Percentiles rank a stretch among this genome's conserved stretches.
Conservation (phyloP, 208 protist genomes). For the Trypanosoma congolense region DNA sequence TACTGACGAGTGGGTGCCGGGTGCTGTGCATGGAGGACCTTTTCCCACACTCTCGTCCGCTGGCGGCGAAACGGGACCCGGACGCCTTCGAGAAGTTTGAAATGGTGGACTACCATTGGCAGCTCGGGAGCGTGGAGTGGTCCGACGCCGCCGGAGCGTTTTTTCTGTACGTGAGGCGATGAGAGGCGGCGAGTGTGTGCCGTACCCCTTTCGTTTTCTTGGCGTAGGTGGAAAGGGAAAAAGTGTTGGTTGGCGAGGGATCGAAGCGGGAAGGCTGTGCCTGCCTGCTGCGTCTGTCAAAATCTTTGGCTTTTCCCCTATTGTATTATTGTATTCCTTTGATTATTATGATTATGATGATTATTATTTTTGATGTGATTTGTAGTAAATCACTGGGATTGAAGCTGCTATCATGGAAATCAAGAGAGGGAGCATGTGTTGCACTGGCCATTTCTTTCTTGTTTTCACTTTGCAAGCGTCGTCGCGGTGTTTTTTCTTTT, state of each 20-base stretch:
- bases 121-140: conserved; percentile 70
- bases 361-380: too few relatives aligned
- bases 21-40: conserved; percentile 78
- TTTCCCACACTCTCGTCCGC: conserved; percentile 63
- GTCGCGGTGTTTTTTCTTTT: too few relatives aligned
- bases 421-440: too few relatives aligned
- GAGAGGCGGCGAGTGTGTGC: not conserved
- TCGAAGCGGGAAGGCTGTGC: not conserved
- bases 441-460: too few relatives aligned
- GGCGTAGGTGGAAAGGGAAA: not conserved
- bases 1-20: conserved; percentile 41
- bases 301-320: not conserved
- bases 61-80: conserved; percentile 56
- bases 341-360: too few relatives aligned
- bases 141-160: conserved; percentile 45
- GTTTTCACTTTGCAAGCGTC: too few relatives aligned
- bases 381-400: too few relatives aligned
- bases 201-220: too few relatives aligned
- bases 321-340: too few relatives aligned
- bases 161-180: conserved; percentile 45
- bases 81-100: conserved; percentile 70
- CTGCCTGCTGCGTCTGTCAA: not conserved
- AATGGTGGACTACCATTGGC: conserved; percentile 74
- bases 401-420: too few relatives aligned
- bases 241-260: not conserved